phyloP scores from a whole-genome alignment of 1,284 basidiomycete genomes.

The Moesziomyces globuligerus region DNA sequence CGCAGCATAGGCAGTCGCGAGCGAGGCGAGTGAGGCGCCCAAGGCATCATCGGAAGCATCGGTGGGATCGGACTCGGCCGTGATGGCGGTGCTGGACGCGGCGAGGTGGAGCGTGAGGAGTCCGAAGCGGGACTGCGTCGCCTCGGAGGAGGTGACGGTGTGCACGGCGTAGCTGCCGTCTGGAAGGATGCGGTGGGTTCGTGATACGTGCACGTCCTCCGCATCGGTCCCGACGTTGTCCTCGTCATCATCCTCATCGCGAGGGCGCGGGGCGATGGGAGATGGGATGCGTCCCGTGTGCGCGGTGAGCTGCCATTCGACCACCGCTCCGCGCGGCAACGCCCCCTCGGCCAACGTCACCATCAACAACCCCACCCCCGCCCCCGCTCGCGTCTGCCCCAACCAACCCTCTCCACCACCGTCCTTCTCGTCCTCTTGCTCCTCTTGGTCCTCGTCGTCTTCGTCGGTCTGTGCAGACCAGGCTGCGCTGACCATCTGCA shows the following conservation, averaged over 20 bases:
- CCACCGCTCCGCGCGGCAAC: slow-evolving; percentile 48
- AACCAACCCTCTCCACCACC: slow-evolving; percentile 18
- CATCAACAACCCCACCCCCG: slow-evolving; percentile 37
- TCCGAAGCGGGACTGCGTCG: slow-evolving; percentile 19
- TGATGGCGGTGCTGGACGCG: not conserved
- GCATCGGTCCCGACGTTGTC: slow-evolving; percentile 4
- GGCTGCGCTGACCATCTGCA: slow-evolving; percentile 13
- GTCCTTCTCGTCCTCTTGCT: slow-evolving; percentile 18
- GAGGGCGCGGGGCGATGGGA: not conserved
- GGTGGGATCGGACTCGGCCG: too few species aligned
- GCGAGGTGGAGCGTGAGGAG: slow-evolving; percentile 18
- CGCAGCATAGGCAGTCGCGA: slow-evolving; percentile 10
- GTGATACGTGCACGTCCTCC: slow-evolving; percentile 12
- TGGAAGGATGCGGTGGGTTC: not conserved
- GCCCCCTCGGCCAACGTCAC: slow-evolving; percentile 30
- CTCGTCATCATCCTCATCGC: not conserved
- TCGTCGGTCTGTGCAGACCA: slow-evolving; percentile 15
- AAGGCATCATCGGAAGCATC: not conserved
- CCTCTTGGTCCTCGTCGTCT: slow-evolving; percentile 9
- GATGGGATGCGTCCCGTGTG: slow-evolving; percentile 49
- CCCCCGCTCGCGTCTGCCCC: slow-evolving; percentile 6
- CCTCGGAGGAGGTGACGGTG: slow-evolving; percentile 13
- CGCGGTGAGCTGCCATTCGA: slow-evolving; percentile 65
- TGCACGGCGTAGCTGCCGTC: slow-evolving; percentile 7
- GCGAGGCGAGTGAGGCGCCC: not conserved